Conservation (phyloP, 164 flowering plant genomes). For the Vitis labrusca region DNA sequence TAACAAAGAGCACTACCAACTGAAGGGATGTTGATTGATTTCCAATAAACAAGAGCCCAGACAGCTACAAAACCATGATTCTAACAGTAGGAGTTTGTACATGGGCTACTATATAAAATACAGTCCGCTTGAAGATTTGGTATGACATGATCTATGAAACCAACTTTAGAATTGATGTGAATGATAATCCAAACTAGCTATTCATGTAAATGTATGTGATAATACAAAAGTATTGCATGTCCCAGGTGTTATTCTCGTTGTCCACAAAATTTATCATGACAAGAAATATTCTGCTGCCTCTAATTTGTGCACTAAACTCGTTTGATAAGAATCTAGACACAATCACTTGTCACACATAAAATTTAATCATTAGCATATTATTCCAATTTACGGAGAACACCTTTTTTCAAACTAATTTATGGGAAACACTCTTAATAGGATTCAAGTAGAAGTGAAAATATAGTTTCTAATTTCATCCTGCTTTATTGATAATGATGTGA, state of each 20-base stretch:
- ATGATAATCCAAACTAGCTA: not conserved
- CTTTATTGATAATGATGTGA: no score
- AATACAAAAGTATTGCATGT: not conserved
- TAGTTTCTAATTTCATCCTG: no score
- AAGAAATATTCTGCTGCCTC: no score
- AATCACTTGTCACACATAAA: no score
- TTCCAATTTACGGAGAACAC: no score
- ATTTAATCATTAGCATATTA: no score
- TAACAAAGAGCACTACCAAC: conserved; percentile 1
- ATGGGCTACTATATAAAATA: not conserved
- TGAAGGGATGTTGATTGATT: no score
- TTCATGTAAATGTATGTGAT: conserved; percentile 11
- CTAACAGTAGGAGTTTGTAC: conserved; percentile 7
- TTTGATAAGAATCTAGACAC: no score
- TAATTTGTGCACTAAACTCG: no score
- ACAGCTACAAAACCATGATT: not conserved
- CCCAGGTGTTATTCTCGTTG: not conserved
- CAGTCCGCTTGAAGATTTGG: conserved; percentile 7
- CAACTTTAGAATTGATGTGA: conserved; percentile 2
- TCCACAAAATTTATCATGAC: not conserved
- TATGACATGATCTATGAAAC: conserved; percentile 7
- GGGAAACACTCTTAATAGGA: no score
- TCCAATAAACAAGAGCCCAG: not conserved
- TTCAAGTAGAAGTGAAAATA: no score
- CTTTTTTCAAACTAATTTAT: no score